phyloP scores from a whole-genome alignment of 2,329 filamentous ascomycete species.

The Beauveria caledonica region DNA sequence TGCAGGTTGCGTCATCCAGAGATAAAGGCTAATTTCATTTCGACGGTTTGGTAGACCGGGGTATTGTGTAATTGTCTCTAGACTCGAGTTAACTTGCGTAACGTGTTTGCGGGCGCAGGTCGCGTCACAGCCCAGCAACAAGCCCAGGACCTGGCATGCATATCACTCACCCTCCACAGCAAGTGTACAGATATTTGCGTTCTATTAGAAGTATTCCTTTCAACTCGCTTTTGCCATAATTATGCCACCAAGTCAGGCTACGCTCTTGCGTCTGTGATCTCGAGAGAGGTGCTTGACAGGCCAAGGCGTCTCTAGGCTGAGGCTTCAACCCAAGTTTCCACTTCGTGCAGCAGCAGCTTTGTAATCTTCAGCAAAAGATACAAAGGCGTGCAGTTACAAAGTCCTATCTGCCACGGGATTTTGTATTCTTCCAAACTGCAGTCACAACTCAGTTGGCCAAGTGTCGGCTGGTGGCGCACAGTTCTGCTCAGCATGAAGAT shows the following conservation, averaged over 20 bases:
- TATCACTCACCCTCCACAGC: neutral
- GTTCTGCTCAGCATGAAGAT: neutral
- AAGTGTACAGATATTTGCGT: neutral
- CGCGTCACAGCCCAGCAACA: neutral
- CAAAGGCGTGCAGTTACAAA: neutral
- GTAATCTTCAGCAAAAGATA: neutral
- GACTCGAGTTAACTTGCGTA: neutral
- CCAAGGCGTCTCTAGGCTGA: neutral
- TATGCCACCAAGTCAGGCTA: no score
- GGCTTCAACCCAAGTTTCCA: neutral
- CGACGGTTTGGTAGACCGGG: no score
- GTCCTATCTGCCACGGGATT: neutral
- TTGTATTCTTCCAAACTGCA: neutral
- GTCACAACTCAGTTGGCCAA: neutral
- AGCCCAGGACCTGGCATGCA: neutral
- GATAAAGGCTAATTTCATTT: no score
- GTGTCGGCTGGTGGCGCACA: neutral
- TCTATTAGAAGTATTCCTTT: neutral
- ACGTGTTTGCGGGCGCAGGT: neutral
- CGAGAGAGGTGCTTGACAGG: neutral
- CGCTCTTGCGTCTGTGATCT: no score
- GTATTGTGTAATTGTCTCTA: neutral
- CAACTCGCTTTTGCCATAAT: neutral
- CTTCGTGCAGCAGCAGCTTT: neutral
- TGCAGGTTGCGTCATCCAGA: no score